A percentile compares a stretch with the other conserved stretches of the same genome.
Evolutionary conservation across 176 grass and related monocot genomes (phyloP).

Genomic region (Aegilops tauschii): DNA sequence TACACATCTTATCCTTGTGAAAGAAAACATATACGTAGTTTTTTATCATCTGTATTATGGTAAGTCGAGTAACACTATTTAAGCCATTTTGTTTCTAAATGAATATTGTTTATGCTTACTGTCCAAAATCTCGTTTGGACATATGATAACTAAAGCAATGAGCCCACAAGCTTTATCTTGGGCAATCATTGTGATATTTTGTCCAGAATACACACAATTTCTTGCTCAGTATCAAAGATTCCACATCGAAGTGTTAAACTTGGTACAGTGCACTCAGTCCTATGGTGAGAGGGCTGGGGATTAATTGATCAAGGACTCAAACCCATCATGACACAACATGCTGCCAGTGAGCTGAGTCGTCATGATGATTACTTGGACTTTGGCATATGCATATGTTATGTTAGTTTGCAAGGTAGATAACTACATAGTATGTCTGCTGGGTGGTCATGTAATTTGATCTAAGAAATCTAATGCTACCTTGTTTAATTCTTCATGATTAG

Average conservation of each 20-base stretch:
- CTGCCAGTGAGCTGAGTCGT: background rate
- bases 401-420: background rate
- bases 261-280: background rate
- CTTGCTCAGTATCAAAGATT: background rate
- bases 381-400: slow-evolving; percentile 8
- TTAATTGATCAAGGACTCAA: background rate
- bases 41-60: background rate
- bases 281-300: background rate
- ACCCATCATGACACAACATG: background rate
- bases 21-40: background rate
- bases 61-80: background rate
- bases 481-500: background rate
- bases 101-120: background rate
- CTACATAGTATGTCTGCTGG: background rate
- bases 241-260: background rate
- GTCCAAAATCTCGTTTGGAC: background rate
- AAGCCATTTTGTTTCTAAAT: background rate
- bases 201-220: background rate
- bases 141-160: background rate
- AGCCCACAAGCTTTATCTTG: background rate
- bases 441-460: background rate
- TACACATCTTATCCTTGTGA: background rate
- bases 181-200: background rate
- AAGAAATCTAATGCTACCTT: background rate
- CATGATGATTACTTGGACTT: background rate